phyloP scores from a whole-genome alignment of 2,329 filamentous ascomycete species.

The Alternaria ethzedia region DNA sequence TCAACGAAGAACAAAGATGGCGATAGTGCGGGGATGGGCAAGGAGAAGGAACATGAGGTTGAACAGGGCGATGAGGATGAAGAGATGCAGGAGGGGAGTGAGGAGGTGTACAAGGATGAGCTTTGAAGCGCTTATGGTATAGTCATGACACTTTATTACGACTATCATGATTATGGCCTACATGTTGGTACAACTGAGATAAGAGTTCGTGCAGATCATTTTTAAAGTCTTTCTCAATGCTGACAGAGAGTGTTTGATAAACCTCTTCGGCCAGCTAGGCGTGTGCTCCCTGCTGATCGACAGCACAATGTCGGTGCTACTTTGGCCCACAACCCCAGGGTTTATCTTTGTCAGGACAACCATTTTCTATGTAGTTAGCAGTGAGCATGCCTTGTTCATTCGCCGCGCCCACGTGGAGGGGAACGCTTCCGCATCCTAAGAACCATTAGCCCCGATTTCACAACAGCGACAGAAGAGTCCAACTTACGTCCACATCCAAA shows the following conservation, averaged over 20 bases:
- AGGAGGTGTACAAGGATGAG: slow-evolving; percentile 52
- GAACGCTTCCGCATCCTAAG: not conserved
- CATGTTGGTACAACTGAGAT: not conserved
- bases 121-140: slow-evolving; percentile 14
- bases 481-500: not conserved
- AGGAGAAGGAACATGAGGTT: slow-evolving; percentile 31
- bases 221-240: not conserved
- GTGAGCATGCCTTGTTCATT: not conserved
- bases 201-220: not conserved
- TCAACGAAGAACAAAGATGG: slow-evolving; percentile 16
- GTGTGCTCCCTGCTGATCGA: too few relatives aligned
- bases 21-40: slow-evolving; percentile 53
- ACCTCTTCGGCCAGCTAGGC: not conserved
- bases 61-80: slow-evolving; percentile 31
- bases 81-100: slow-evolving; percentile 43
- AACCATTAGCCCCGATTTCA: not conserved
- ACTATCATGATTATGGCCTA: not conserved
- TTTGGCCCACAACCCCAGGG: not conserved
- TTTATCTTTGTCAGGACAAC: not conserved
- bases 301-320: too few relatives aligned
- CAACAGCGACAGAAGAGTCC: too few relatives aligned
- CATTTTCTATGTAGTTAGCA: not conserved
- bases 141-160: not conserved
- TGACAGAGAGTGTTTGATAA: not conserved
- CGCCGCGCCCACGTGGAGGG: not conserved